phyloP scores from a whole-genome alignment of 2,329 filamentous ascomycete genomes.

The Thielaviopsis cerberus region DNA sequence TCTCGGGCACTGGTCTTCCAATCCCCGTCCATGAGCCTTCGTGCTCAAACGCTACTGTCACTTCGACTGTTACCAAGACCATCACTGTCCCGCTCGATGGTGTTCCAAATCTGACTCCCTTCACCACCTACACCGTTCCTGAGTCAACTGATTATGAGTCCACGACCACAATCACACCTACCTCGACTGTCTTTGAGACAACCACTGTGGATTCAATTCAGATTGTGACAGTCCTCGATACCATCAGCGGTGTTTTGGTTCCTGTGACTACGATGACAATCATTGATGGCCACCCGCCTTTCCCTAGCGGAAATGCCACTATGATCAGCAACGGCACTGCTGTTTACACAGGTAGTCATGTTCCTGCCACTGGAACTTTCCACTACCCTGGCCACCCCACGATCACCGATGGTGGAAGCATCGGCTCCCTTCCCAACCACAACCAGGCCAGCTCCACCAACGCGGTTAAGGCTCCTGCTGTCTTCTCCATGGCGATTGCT shows the following conservation, averaged over 20 bases:
- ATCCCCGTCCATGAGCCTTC: not conserved
- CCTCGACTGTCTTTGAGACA: constrained; percentile 4
- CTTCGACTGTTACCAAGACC: constrained; percentile 11
- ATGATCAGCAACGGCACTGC: constrained; percentile 1
- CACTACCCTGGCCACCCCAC: not conserved
- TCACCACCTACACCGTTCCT: constrained; percentile 5
- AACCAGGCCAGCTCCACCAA: not conserved
- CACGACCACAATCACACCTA: constrained; percentile 9
- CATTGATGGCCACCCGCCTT: constrained; percentile 6
- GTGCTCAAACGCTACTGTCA: not conserved
- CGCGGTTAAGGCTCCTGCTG: not conserved
- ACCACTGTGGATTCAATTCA: constrained; percentile 4
- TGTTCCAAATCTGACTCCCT: not conserved
- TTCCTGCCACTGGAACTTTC: not conserved
- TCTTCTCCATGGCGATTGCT: not conserved
- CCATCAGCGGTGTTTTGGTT: constrained; percentile 3
- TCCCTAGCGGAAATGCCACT: constrained; percentile 6
- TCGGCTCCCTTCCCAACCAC: not conserved
- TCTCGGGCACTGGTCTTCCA: not conserved
- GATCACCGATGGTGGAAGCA: not conserved
- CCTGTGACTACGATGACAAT: constrained; percentile 9
- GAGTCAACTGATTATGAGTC: not conserved
- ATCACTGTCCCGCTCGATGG: not conserved
- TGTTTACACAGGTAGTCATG: not conserved
- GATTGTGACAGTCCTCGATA: constrained; percentile 7